Base-by-base conservation (phyloP, 805 yeast species). In the Sugiyamaella americana region DNA sequence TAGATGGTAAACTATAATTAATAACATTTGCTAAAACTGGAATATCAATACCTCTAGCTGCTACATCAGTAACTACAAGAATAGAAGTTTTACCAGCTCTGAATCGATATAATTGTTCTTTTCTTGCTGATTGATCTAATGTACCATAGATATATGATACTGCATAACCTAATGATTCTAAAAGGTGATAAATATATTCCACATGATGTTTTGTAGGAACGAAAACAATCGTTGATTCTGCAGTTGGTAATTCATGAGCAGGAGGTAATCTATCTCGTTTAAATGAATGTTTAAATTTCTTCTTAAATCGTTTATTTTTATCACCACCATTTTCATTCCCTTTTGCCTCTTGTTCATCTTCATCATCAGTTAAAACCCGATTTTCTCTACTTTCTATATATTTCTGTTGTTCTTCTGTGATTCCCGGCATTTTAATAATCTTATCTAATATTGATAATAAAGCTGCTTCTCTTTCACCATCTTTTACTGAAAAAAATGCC, bases 181-280 rank as follows among this genome's bases (percentile, higher is more conserved):
- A 69, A 49, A 93, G 62, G 2, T 71, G 71, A 3, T 91, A 72
- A 43, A 93, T 73, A 62, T 87, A 94, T 67, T 93, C 99, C 19
- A 93, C 98, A 66, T 93, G 98, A 68, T 93, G 98, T 67, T 88
- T 84, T 0, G 99, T 93, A 40, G 98, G 98, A 5, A 87, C 97
- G 58, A 93, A 93, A 2, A 93, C 76, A 55, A 93, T 88, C 1
- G 98, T 93, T 3, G 98, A 87, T 51, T 78, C 71, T 49, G 80
- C 80, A 2, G 95, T 82, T 1, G 97, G 96, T 50, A 91, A 67
- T 48, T 81, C 89, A 57, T 81, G 84, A 0, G 95, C 95, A 1
- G 82, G 76, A 4, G 95, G 91, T 39, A 82, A 68, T 55, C 79
- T 74, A 49, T 73, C 78, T 53, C 76, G 24, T 38, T 32, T 41